These are phyloP conservation scores for Suillus ampliporus DNA, from an alignment of 768 basidiomycete species.

Conservation along the genomic window DNA sequence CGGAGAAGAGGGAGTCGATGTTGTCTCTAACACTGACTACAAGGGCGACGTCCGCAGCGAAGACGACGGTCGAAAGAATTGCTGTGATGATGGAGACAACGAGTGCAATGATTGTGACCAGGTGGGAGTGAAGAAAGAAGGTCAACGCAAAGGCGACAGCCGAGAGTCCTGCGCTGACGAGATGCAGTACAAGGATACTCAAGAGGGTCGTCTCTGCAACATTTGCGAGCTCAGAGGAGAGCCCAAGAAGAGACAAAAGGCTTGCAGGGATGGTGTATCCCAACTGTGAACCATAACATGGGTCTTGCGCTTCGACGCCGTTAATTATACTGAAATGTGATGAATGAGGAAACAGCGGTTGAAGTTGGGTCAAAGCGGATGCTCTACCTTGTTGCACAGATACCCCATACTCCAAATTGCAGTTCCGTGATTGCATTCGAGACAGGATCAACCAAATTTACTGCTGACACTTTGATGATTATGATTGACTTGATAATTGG, in stretches of 20 bases:
- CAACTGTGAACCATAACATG: constrained; percentile 67
- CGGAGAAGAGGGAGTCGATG: constrained; percentile 43
- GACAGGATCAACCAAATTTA: constrained; percentile 35
- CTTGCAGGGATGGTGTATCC: constrained; percentile 68
- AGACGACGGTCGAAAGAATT: constrained; percentile 56
- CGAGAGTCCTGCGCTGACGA: constrained; percentile 64
- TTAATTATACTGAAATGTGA: constrained; percentile 15
- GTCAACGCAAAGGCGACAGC: constrained; percentile 57
- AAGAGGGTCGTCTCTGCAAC: constrained; percentile 56
- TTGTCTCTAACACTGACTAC: constrained; percentile 56
- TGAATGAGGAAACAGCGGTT: neutral
- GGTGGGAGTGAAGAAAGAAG: constrained; percentile 63
- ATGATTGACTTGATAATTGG: constrained; percentile 77
- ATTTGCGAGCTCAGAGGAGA: constrained; percentile 50
- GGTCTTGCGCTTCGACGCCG: constrained; percentile 26
- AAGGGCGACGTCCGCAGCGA: constrained; percentile 67
- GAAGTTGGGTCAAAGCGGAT: constrained; percentile 7
- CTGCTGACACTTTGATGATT: constrained; percentile 53
- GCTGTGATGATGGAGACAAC: constrained; percentile 61
- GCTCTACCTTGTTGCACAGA: constrained; percentile 64
- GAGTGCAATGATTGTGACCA: constrained; percentile 61
- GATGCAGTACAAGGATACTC: constrained; percentile 70
- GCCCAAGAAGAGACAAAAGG: constrained; percentile 47
- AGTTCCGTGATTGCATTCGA: constrained; percentile 64
- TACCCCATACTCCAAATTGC: constrained; percentile 84